These are phyloP conservation scores for Magnaporthiopsis rhizophila DNA, from an alignment of 2,329 filamentous ascomycete genomes.

Conservation along the genomic window DNA sequence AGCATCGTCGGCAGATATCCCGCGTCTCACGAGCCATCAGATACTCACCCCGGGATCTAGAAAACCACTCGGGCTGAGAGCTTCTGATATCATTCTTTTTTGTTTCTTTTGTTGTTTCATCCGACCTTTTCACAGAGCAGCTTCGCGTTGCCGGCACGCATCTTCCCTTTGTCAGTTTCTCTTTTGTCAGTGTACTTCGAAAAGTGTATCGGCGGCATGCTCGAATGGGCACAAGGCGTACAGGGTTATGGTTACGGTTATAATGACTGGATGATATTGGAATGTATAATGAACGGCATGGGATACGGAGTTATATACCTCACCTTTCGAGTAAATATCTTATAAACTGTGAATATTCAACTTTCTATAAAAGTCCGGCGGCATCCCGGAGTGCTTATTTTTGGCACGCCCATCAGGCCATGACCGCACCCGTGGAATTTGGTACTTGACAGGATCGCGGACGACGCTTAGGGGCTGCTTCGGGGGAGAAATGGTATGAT, in stretches of 20 bases:
- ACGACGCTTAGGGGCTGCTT: background rate
- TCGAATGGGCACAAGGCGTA: background rate
- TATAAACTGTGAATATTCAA: background rate
- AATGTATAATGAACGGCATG: background rate
- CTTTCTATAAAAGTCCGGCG: background rate
- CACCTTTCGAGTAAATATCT: background rate
- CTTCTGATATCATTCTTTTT: background rate
- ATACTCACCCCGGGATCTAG: background rate
- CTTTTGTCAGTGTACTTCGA: background rate
- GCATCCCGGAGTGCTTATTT: background rate
- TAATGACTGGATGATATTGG: background rate
- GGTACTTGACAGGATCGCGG: background rate
- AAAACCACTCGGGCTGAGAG: background rate
- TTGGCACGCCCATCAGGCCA: background rate
- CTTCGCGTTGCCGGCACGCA: background rate
- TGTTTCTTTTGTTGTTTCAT: background rate
- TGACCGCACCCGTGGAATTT: background rate
- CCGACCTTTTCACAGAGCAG: background rate
- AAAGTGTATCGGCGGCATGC: background rate
- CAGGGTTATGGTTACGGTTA: background rate
- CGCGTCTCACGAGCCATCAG: background rate
- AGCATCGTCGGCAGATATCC: background rate
- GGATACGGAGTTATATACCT: background rate
- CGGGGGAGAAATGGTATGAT: too few species aligned
- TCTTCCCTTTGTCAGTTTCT: background rate